These are phyloP conservation scores for Leccinum incarnatum DNA, from an alignment of 768 basidiomycete genomes.

Conservation along the genomic window DNA sequence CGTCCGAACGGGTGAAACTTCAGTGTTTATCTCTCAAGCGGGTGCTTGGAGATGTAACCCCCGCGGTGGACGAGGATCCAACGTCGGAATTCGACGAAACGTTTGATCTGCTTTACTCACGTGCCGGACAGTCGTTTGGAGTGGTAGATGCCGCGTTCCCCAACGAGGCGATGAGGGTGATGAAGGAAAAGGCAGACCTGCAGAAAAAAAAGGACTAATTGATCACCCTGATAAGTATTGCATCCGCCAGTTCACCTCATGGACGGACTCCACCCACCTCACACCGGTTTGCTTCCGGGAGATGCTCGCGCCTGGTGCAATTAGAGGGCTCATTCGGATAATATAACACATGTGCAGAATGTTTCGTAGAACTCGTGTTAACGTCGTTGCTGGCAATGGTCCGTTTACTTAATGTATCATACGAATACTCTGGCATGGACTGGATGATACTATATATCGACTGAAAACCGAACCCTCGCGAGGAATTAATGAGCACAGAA, in stretches of 20 bases:
- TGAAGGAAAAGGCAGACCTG: slow-evolving; percentile 11
- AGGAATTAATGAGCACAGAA: neutral
- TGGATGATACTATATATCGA: slow-evolving; percentile 3
- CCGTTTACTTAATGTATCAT: slow-evolving; percentile 6
- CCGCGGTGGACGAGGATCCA: slow-evolving; percentile 14
- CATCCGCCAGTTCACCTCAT: neutral
- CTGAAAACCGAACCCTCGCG: neutral
- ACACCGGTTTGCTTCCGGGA: neutral
- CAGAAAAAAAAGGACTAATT: neutral
- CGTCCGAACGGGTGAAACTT: slow-evolving; percentile 23
- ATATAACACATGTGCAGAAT: neutral
- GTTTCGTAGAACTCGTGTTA: neutral
- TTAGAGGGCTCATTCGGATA: neutral
- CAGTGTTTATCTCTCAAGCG: slow-evolving; percentile 24
- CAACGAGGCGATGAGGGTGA: slow-evolving; percentile 12
- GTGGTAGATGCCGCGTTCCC: slow-evolving; percentile 25
- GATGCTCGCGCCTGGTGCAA: neutral
- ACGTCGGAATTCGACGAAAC: slow-evolving; percentile 18
- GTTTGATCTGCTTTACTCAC: slow-evolving; percentile 28
- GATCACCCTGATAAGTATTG: neutral
- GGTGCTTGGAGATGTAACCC: slow-evolving; percentile 10
- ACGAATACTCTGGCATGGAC: slow-evolving; percentile 5
- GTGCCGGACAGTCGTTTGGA: slow-evolving; percentile 14
- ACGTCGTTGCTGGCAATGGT: neutral
- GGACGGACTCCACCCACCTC: neutral